Evolutionary conservation across 345 rosid genomes (phyloP).

Genomic region (Luvunga scandens): DNA sequence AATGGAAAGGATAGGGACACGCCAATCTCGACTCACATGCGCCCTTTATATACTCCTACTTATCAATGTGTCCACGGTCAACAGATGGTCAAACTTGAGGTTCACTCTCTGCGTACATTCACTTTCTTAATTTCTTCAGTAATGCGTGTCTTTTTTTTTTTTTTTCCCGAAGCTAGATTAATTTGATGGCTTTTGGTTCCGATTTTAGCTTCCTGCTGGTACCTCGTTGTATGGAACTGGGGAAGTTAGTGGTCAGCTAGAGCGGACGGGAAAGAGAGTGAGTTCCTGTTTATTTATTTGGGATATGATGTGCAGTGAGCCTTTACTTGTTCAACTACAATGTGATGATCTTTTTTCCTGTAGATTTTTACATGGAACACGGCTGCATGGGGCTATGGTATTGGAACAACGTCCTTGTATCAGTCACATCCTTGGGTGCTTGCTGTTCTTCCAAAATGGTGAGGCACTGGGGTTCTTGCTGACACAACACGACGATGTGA

Average conservation of each 20-base stretch:
- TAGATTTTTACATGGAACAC: slow-evolving; percentile 94
- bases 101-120: slow-evolving; percentile 30
- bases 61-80: slow-evolving; percentile 53
- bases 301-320: not conserved
- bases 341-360: slow-evolving; percentile 12
- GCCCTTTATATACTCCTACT: slow-evolving; percentile 57
- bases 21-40: slow-evolving; percentile 30
- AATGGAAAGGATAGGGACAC: slow-evolving; percentile 52
- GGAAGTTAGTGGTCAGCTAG: slow-evolving; percentile 92
- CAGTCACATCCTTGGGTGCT: slow-evolving; percentile 98
- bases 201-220: slow-evolving; percentile 66
- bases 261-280: slow-evolving; percentile 88
- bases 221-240: slow-evolving; percentile 93
- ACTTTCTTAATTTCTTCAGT: not conserved
- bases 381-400: slow-evolving; percentile 83
- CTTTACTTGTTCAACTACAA: too few species aligned
- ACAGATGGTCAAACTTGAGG: slow-evolving; percentile 76
- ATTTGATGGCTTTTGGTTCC: slow-evolving; percentile 13
- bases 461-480: slow-evolving; percentile 90
- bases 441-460: slow-evolving; percentile 78
- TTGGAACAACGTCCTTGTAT: slow-evolving; percentile 82
- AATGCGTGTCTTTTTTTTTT: not conserved
- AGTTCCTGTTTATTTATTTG: slow-evolving; percentile 21
- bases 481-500: slow-evolving; percentile 84
- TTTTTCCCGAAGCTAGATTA: not conserved